Conservation (phyloP, 2,329 filamentous ascomycete genomes). For the Penicillium sp. region DNA sequence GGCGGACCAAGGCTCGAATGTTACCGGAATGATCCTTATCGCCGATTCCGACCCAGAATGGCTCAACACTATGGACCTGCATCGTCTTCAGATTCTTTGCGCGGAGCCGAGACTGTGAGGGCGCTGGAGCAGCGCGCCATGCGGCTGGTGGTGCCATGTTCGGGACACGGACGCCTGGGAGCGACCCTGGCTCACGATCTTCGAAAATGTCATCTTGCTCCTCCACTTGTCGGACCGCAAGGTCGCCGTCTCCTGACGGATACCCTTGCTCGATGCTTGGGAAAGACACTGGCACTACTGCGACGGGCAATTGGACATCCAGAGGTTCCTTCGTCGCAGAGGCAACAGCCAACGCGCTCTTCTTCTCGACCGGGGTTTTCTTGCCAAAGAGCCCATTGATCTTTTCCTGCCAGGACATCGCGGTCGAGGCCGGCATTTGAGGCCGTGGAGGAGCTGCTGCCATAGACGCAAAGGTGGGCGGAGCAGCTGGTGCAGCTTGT, state of each 20-base stretch:
- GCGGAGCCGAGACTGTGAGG: constrained; percentile 32
- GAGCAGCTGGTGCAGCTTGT: constrained; percentile 9
- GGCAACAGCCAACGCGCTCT: constrained; percentile 56
- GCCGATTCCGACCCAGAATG: constrained; percentile 39
- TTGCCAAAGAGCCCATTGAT: constrained; percentile 77
- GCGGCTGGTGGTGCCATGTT: constrained; percentile 57
- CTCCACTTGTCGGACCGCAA: constrained; percentile 64
- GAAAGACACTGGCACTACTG: constrained; percentile 66
- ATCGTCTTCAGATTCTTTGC: constrained; percentile 53
- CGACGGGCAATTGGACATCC: constrained; percentile 51
- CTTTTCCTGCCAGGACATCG: constrained; percentile 68
- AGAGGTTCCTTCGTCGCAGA: constrained; percentile 64
- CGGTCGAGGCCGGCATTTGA: constrained; percentile 43
- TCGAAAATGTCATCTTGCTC: constrained; percentile 78
- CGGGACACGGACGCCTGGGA: constrained; percentile 67
- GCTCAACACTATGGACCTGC: constrained; percentile 48
- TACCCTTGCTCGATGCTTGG: constrained; percentile 44
- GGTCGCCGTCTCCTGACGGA: constrained; percentile 43
- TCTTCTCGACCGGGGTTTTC: constrained; percentile 48
- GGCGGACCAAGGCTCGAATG: constrained; percentile 41
- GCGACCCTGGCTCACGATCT: constrained; percentile 72
- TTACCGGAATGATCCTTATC: constrained; percentile 39
- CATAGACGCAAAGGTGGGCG: constrained; percentile 46
- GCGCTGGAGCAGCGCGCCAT: constrained; percentile 55
- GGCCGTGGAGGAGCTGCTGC: constrained; percentile 37